Conservation (phyloP, 2,329 filamentous ascomycete genomes). For the Fusarium sp. region DNA sequence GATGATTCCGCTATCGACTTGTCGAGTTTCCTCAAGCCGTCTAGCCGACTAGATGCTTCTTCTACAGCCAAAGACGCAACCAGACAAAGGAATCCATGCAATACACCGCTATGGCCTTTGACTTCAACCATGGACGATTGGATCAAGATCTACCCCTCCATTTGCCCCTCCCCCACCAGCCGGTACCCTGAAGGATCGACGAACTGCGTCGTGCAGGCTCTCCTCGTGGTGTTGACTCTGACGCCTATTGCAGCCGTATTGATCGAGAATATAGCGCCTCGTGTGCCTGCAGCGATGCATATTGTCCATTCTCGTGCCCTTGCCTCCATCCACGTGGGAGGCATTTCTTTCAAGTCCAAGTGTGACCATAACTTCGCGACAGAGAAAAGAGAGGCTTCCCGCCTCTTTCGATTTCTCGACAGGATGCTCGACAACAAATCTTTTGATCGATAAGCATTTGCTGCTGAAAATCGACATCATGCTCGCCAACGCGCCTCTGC, state of each 20-base stretch:
- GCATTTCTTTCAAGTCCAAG: slow-evolving; percentile 21
- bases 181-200: slow-evolving; percentile 36
- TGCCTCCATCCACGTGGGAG: slow-evolving; percentile 43
- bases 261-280: slow-evolving; percentile 20
- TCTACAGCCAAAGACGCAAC: background rate
- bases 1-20: background rate
- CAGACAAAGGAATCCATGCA: background rate
- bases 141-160: slow-evolving; percentile 44
- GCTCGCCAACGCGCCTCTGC: slow-evolving; percentile 14
- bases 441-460: background rate
- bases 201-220: slow-evolving; percentile 46
- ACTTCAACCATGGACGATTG: slow-evolving; percentile 17
- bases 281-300: slow-evolving; percentile 23
- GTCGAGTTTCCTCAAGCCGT: background rate
- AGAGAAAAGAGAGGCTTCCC: slow-evolving; percentile 43
- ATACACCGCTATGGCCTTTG: slow-evolving; percentile 27
- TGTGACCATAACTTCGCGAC: slow-evolving; percentile 8
- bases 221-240: slow-evolving; percentile 47
- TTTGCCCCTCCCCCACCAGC: slow-evolving; percentile 43
- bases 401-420: slow-evolving; percentile 9
- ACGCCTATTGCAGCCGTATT: slow-evolving; percentile 41
- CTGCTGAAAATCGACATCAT: slow-evolving; percentile 25
- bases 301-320: slow-evolving; percentile 30
- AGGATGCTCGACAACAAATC: background rate
- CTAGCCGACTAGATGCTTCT: background rate